Conservation (phyloP, 1,284 basidiomycete genomes). For the Trichosporon inkin region DNA sequence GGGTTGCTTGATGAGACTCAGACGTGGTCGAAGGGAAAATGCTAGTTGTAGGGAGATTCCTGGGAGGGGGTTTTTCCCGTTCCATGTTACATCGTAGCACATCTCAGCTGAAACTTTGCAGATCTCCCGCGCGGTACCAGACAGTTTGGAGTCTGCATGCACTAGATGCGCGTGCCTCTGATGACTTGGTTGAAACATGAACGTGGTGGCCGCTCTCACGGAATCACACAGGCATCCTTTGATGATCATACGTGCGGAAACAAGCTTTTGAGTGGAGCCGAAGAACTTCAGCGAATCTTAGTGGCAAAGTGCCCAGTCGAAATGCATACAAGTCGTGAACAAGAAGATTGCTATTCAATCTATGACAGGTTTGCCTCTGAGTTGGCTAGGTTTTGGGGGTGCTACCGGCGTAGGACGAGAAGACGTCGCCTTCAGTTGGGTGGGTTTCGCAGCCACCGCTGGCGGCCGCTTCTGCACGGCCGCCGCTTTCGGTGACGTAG, state of each 20-base stretch:
- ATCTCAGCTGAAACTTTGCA: too few species aligned
- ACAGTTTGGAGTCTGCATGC: too few species aligned
- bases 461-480: background rate
- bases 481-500: background rate
- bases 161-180: too few species aligned
- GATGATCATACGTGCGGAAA: background rate
- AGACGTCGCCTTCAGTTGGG: background rate
- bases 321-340: background rate
- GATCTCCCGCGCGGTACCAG: too few species aligned
- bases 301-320: background rate
- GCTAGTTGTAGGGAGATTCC: too few species aligned
- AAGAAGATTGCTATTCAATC: background rate
- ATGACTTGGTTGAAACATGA: background rate
- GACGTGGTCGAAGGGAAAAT: too few species aligned
- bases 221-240: background rate
- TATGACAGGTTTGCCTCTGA: constrained; percentile 10
- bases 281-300: background rate
- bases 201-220: background rate
- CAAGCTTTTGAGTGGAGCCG: background rate
- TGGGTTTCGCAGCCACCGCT: constrained; percentile 3
- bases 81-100: too few species aligned
- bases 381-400: constrained; percentile 8
- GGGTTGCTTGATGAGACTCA: too few species aligned
- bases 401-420: background rate
- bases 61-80: too few species aligned